A percentile compares a stretch with the other conserved stretches of the same genome.
These are phyloP conservation scores for Trichoderma virens DNA, from an alignment of 495 filamentous ascomycete genomes.

Conservation along the genomic window DNA sequence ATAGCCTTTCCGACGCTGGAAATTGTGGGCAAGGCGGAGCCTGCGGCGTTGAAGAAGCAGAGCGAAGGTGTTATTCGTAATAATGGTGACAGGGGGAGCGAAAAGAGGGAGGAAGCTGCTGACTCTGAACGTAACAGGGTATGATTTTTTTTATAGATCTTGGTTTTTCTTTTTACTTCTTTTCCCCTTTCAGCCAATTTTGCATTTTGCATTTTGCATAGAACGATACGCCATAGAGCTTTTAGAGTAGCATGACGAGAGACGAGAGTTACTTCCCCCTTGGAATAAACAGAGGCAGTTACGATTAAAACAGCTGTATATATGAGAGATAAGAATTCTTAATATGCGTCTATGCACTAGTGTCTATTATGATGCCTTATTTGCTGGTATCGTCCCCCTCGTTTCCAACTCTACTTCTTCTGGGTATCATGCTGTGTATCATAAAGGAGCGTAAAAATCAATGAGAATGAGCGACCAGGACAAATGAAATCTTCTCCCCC, in stretches of 20 bases:
- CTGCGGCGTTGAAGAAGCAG: not conserved
- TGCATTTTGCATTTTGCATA: not conserved
- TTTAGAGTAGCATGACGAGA: no score
- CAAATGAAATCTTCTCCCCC: no score
- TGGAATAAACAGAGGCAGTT: no score
- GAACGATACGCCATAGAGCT: not conserved
- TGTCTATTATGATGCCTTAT: not conserved
- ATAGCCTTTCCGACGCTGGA: constrained; percentile 36
- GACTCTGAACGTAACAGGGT: not conserved
- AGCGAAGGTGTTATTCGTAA: constrained; percentile 10
- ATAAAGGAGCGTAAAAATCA: not conserved
- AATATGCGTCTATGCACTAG: no score
- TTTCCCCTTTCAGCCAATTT: not conserved
- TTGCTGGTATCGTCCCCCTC: not conserved
- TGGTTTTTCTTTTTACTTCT: not conserved
- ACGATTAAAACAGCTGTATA: no score
- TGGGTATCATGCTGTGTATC: not conserved
- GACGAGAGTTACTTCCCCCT: no score
- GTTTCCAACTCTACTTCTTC: not conserved
- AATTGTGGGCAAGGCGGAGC: constrained; percentile 33
- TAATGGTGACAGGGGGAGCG: not conserved
- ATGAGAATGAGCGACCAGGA: no score
- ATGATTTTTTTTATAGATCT: not conserved
- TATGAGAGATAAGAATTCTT: no score
- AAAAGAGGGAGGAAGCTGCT: not conserved